These are phyloP conservation scores for Aspergillus amoenus DNA, from an alignment of 2,329 filamentous ascomycete species.

Conservation along the genomic window DNA sequence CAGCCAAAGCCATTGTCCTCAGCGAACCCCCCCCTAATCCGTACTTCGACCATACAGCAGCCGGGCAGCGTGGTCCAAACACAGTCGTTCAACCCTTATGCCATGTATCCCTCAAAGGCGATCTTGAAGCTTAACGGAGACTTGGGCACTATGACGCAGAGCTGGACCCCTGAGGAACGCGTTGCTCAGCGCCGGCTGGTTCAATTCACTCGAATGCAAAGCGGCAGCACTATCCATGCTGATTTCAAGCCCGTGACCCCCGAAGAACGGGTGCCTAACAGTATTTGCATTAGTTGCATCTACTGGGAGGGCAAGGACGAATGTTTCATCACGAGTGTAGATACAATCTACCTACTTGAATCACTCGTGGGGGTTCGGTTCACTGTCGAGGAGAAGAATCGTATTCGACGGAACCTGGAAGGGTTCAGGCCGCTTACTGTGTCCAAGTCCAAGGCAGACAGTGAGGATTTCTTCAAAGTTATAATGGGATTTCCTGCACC, in stretches of 20 bases:
- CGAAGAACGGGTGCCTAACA: conserved; percentile 76
- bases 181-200: conserved; percentile 79
- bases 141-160: conserved; percentile 76
- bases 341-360: conserved; percentile 93
- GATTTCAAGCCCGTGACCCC: conserved; percentile 76
- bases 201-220: conserved; percentile 80
- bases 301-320: conserved; percentile 91
- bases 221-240: conserved; percentile 75
- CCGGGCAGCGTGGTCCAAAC: conserved; percentile 49
- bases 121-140: conserved; percentile 82
- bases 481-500: conserved; percentile 97
- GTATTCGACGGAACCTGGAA: conserved; percentile 92
- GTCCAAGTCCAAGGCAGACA: conserved; percentile 87
- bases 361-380: conserved; percentile 83
- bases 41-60: conserved; percentile 66
- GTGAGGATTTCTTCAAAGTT: conserved; percentile 96
- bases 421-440: conserved; percentile 91
- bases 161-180: conserved; percentile 82
- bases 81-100: conserved; percentile 71
- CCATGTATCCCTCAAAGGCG: conserved; percentile 80
- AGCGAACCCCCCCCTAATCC: conserved; percentile 60
- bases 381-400: conserved; percentile 97
- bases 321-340: conserved; percentile 92
- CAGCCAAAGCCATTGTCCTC: conserved; percentile 48
- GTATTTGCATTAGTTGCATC: conserved; percentile 96